A percentile compares a stretch with the other conserved stretches of the same genome.
Evolutionary conservation across 2,329 filamentous ascomycete genomes (phyloP).

Genomic region (Ilyonectria destructans): DNA sequence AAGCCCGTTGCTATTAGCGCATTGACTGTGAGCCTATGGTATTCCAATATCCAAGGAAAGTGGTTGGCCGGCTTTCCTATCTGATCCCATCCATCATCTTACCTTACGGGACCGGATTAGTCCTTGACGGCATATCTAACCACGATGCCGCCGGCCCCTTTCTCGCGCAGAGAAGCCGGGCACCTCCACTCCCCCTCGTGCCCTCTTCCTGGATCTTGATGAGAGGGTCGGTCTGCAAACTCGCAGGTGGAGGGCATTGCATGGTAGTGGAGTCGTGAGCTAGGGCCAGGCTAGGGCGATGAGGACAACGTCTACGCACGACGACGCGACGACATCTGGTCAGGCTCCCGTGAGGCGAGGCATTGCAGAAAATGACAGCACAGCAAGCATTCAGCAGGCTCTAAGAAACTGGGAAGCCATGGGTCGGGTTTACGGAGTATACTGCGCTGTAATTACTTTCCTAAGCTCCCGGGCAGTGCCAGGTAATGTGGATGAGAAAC

Average conservation of each 20-base stretch:
- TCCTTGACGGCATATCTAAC: slow-evolving; percentile 7
- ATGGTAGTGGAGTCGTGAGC: slow-evolving; percentile 19
- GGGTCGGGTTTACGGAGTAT: neutral
- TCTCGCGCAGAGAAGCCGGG: slow-evolving; percentile 26
- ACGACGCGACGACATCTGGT: slow-evolving; percentile 17
- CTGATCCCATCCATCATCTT: slow-evolving; percentile 17
- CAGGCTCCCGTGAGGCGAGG: neutral
- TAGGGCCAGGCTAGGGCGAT: slow-evolving; percentile 9
- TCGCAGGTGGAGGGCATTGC: slow-evolving; percentile 17
- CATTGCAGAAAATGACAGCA: neutral
- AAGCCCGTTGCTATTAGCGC: slow-evolving; percentile 20
- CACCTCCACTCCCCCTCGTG: slow-evolving; percentile 11
- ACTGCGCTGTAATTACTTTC: neutral
- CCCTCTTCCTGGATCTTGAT: slow-evolving; percentile 12
- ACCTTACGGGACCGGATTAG: slow-evolving; percentile 5
- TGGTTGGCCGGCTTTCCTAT: slow-evolving; percentile 10
- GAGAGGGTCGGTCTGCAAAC: slow-evolving; percentile 18
- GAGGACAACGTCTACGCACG: slow-evolving; percentile 13
- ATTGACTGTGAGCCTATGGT: slow-evolving; percentile 22
- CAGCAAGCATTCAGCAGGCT: neutral
- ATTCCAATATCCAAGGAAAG: slow-evolving; percentile 11
- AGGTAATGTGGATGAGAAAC: slow-evolving; percentile 1
- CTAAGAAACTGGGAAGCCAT: neutral
- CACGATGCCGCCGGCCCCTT: slow-evolving; percentile 19
- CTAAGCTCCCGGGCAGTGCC: neutral